A percentile compares a stretch with the other conserved stretches of the same genome.
Conservation (phyloP, 2,329 filamentous ascomycete genomes). For the Verruconis gallopava region DNA sequence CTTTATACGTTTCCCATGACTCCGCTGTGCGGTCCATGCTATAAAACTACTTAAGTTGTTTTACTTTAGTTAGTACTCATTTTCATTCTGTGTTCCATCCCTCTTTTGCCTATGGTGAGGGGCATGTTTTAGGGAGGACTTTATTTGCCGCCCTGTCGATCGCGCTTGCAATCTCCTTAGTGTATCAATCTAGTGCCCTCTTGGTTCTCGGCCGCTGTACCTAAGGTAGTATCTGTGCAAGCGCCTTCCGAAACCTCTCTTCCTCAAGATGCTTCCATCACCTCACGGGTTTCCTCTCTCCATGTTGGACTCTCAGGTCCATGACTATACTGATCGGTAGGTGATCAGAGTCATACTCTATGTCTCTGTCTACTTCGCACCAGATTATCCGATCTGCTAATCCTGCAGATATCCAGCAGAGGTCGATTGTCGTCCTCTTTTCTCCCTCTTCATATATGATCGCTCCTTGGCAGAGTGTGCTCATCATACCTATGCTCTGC, state of each 20-base stretch:
- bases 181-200: constrained; percentile 11
- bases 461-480: constrained; percentile 9
- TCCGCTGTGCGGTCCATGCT: constrained; percentile 7
- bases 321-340: constrained; percentile 15
- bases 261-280: constrained; percentile 10
- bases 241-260: constrained; percentile 3
- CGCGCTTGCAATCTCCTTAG: constrained; percentile 10
- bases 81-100: too few species aligned
- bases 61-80: too few species aligned
- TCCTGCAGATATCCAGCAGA: constrained; percentile 11
- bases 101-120: not conserved
- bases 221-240: constrained; percentile 11
- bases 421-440: constrained; percentile 11
- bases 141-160: constrained; percentile 12
- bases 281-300: constrained; percentile 6
- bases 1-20: constrained; percentile 10
- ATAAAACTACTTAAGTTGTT: constrained; percentile 7
- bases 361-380: constrained; percentile 10
- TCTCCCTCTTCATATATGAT: constrained; percentile 12
- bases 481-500: constrained; percentile 11
- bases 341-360: constrained; percentile 16
- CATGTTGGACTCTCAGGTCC: constrained; percentile 9
- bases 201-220: constrained; percentile 11
- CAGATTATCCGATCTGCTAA: constrained; percentile 12
- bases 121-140: constrained; percentile 10